These are phyloP conservation scores for Skeletonema grethae DNA, from an alignment of 108 stramenopile genomes.

Conservation along the genomic window DNA sequence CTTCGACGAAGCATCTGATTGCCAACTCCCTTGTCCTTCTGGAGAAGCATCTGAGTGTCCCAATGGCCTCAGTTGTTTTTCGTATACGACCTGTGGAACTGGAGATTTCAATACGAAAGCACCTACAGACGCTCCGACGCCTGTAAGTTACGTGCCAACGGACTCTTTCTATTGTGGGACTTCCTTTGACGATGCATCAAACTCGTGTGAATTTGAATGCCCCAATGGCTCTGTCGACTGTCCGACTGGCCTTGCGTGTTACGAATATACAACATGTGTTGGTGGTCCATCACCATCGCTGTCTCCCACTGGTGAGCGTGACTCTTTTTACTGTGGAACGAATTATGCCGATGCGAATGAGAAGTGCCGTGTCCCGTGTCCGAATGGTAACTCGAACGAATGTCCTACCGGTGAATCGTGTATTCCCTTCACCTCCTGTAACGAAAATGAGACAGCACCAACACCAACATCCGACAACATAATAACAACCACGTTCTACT, in stretches of 20 bases:
- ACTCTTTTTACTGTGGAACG: constrained; percentile 64
- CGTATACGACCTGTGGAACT: constrained; percentile 80
- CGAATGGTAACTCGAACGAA: constrained; percentile 61
- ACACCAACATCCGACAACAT: neutral
- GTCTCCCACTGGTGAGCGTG: constrained; percentile 25
- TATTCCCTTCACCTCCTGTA: constrained; percentile 52
- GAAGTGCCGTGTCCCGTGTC: constrained; percentile 71
- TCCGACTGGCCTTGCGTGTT: constrained; percentile 35
- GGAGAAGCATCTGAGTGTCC: constrained; percentile 74
- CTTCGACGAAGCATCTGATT: constrained; percentile 47
- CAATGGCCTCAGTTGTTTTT: constrained; percentile 70
- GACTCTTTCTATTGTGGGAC: constrained; percentile 48
- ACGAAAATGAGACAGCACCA: constrained; percentile 8
- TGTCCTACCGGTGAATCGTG: constrained; percentile 72
- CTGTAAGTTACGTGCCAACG: constrained; percentile 1
- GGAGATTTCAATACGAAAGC: constrained; percentile 40
- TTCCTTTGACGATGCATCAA: constrained; percentile 35
- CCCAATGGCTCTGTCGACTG: constrained; percentile 35
- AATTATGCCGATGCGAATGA: constrained; percentile 76
- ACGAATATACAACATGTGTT: constrained; percentile 45
- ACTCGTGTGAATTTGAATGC: constrained; percentile 31
- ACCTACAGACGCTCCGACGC: constrained; percentile 29
- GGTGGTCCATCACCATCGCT: constrained; percentile 5
- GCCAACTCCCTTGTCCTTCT: constrained; percentile 67
- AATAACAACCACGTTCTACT: constrained; percentile 40